Evolutionary conservation across 495 filamentous ascomycete genomes (phyloP), one percentile per base, ranked within the genome.

Genomic region (Sordaria brevicollis): DNA sequence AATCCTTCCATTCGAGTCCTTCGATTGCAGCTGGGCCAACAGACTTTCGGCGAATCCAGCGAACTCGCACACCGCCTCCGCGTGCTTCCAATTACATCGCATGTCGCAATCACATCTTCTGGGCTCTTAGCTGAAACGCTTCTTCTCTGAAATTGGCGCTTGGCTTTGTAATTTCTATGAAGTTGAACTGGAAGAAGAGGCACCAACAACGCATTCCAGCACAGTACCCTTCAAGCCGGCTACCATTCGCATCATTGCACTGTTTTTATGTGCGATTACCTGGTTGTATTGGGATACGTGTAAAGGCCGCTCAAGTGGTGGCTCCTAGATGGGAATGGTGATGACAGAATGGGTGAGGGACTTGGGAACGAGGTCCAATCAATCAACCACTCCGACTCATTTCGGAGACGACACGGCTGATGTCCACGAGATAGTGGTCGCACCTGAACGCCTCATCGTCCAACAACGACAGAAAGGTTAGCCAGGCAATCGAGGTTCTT

Each of bases 61-160:
- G 49, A 62, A 62, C 49, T 31, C 15, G 33, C 49, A 62, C 15
- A 31, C 49, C 49, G 25, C 49, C 33, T 62, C 49, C 49, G 13
- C 49, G 29, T 62, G 66, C 71, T 70, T 66, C 74, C 66, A 65
- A 68, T 78, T 76, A 72, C 75, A 78, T 77, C 75, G 75, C 76
- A 74, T 76, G 71, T 72, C 34, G 69, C 72, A 75, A 76, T 77
- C 76, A 69, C 74, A 71, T 72, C 37, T 73, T 43, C 70, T 70
- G 75, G 74, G 75, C 71, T 67, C 69, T 66, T 69, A 70, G 71
- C 76, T 78, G 76, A 71, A 76, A 77, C 75, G 70, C 72, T 76
- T 36, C 66, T 68, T 13, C 49, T 71, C 19, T 57, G 43, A 21
- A 57, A 57, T 10, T 5, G 11, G 43, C 29, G 10, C 1, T 2